Base-by-base conservation (phyloP, 257 asterid species). In the Solanum neorickii region DNA sequence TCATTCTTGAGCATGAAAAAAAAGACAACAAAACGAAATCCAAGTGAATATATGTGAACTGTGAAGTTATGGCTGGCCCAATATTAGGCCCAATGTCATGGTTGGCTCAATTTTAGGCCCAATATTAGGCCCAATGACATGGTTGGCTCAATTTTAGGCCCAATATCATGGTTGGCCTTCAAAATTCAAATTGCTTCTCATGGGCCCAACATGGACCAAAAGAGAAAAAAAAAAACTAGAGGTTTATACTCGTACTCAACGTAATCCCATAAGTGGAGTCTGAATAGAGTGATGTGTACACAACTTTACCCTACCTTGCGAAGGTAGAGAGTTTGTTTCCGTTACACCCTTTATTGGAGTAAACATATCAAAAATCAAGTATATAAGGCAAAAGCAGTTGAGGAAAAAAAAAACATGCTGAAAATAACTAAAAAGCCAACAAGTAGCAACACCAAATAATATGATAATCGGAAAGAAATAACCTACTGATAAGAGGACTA, bases 81-180 rank as follows among this genome's bases (percentile, higher is more conserved):
- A 33, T 33, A 33, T 33, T 37, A 12, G 82, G 82, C 82, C 82
- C 82, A 76, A 76, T 41, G 21, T 23, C 27, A 75, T 75, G 83
- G 83, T 13, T n/a, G 7, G 37, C 59, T 31, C 33, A 31, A 31
- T 31, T 31, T 31, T 33, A 33, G 82, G 82, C 82, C 82, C 82
- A 76, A 76, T 41, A 21, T 23, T 37, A 12, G 82, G 82, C 82
- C 82, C 82, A 76, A 76, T n/a, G n/a, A n/a, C 25, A 75, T 75
- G 59, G 83, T 13, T n/a, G 7, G 37, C 59, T 31, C 33, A 31
- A 31, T 31, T 31, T 31, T 33, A 33, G 82, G 82, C 82, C 82
- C 82, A 76, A 76, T 41, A 21, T 23, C 25, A 75, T 75, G 59
- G 83, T 13, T n/a, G 7, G 37, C 59, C 52, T 37, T 41, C 11